Evolutionary conservation across 116 monocot species (phyloP).

Genomic region (Phalaenopsis hybrid): DNA sequence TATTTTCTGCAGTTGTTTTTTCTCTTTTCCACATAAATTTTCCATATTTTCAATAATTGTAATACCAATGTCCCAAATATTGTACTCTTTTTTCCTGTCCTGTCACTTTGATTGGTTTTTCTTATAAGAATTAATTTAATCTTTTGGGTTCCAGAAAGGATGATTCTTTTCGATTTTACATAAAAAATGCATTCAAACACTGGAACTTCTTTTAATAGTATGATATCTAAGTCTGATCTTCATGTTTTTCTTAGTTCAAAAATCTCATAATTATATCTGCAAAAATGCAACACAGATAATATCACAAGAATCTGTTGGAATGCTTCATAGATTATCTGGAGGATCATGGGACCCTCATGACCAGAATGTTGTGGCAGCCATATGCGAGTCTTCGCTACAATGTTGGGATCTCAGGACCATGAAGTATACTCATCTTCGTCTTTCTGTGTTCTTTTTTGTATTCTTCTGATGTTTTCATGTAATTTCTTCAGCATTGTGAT

Average conservation of each 20-base stretch:
- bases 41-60: neutral
- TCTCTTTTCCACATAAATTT: too few relatives aligned
- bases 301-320: constrained; percentile 80
- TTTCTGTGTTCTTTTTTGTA: neutral
- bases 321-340: constrained; percentile 73
- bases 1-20: neutral
- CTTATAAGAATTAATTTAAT: neutral
- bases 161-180: neutral
- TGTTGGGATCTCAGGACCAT: constrained; percentile 97
- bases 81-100: neutral
- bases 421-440: constrained; percentile 47
- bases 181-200: neutral
- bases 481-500: neutral
- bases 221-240: neutral
- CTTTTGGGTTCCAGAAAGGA: neutral
- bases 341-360: constrained; percentile 97
- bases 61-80: neutral
- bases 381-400: constrained; percentile 79
- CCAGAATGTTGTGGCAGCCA: constrained; percentile 57
- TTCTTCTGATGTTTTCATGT: neutral
- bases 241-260: neutral
- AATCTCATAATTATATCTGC: neutral
- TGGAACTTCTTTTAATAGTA: neutral
- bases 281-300: constrained; percentile 32
- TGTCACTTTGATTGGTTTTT: neutral